Conservation (phyloP, 345 rosid genomes). For the Citropsis articulata region DNA sequence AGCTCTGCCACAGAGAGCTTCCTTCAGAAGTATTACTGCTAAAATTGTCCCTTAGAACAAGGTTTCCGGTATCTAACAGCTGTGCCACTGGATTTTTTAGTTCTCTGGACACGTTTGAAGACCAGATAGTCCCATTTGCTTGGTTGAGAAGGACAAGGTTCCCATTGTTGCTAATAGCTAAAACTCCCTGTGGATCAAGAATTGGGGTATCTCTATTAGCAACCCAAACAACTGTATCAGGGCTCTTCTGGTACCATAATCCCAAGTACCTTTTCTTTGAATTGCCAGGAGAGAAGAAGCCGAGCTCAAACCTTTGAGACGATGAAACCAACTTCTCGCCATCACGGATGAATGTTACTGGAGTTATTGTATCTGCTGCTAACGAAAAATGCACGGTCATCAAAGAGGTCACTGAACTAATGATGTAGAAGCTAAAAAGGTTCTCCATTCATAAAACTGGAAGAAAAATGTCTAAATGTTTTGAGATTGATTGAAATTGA, state of each 20-base stretch:
- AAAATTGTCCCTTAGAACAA: conserved; percentile 29
- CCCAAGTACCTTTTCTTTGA: conserved; percentile 1
- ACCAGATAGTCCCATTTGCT: conserved; percentile 23
- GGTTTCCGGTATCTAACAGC: conserved; percentile 41
- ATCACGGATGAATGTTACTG: not conserved
- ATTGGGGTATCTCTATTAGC: conserved; percentile 43
- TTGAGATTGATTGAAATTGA: no score
- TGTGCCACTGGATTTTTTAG: conserved; percentile 23
- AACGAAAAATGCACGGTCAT: not conserved
- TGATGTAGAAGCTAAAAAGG: not conserved
- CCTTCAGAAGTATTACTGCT: not conserved
- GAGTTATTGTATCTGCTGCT: not conserved
- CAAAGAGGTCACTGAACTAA: not conserved
- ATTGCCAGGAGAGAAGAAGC: not conserved
- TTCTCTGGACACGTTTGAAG: conserved; percentile 19
- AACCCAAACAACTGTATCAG: conserved; percentile 27
- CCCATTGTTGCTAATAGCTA: conserved; percentile 23
- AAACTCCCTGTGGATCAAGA: conserved; percentile 18
- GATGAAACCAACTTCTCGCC: conserved; percentile 11
- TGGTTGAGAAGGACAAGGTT: conserved; percentile 29
- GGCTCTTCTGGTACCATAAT: conserved; percentile 2
- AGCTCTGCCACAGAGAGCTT: conserved; percentile 41
- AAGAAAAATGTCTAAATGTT: no score
- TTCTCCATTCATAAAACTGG: not conserved
- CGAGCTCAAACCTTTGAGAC: not conserved